Conservation (phyloP, 164 flowering plant species). For the Sedum album region DNA sequence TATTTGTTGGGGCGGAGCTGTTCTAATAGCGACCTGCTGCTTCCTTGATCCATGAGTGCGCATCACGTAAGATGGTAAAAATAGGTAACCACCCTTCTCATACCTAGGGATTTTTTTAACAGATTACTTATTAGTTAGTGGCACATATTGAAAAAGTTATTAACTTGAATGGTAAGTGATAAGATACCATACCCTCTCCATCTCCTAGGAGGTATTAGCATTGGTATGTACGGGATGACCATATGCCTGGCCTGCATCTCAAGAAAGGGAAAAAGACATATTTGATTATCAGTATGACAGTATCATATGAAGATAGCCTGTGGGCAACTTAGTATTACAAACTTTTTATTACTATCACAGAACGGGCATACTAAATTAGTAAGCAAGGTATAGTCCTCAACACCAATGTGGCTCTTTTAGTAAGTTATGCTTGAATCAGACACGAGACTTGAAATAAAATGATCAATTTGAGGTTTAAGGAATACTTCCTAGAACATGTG, state of each 20-base stretch:
- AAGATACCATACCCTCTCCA: slow-evolving; percentile 79
- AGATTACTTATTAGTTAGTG: neutral
- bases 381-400: neutral
- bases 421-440: too few species aligned
- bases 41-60: slow-evolving; percentile 89
- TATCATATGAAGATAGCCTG: neutral
- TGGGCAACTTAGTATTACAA: neutral
- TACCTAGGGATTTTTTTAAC: slow-evolving; percentile 34
- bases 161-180: neutral
- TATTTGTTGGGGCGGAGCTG: slow-evolving; percentile 42
- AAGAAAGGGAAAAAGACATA: slow-evolving; percentile 4
- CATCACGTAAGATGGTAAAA: slow-evolving; percentile 87
- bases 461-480: neutral
- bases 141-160: neutral
- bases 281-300: neutral
- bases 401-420: too few species aligned
- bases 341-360: neutral
- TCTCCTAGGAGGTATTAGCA: slow-evolving; percentile 82
- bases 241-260: slow-evolving; percentile 68
- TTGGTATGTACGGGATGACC: slow-evolving; percentile 84
- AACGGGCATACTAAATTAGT: neutral
- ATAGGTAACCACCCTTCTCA: slow-evolving; percentile 82
- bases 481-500: neutral
- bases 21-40: slow-evolving; percentile 67
- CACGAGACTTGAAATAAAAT: neutral